These are phyloP conservation scores for Athelia sp. DNA, from an alignment of 1,284 basidiomycete species.

Conservation along the genomic window DNA sequence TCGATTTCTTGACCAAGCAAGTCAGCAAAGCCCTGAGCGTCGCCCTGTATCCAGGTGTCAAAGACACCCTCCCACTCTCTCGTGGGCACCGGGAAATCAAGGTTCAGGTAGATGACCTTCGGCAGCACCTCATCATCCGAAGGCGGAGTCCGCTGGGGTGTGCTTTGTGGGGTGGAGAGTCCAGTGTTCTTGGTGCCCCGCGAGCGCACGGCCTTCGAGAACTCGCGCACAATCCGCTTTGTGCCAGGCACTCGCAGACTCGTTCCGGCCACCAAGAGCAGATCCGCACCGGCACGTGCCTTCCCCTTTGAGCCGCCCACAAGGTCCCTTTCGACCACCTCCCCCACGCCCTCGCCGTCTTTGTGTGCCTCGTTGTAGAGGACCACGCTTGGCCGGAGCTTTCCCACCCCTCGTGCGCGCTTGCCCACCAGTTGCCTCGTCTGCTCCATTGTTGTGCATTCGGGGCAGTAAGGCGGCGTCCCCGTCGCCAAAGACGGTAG, in stretches of 20 bases:
- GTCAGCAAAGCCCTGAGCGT: conserved; percentile 76
- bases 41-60: conserved; percentile 88
- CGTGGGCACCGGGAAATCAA: conserved; percentile 84
- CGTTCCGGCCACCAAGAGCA: conserved; percentile 89
- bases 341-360: conserved; percentile 84
- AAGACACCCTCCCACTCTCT: conserved; percentile 90
- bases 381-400: conserved; percentile 83
- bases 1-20: conserved; percentile 52
- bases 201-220: conserved; percentile 74
- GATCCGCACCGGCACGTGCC: conserved; percentile 69
- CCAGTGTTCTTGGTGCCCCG: conserved; percentile 29
- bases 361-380: conserved; percentile 89
- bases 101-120: conserved; percentile 80
- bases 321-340: conserved; percentile 72
- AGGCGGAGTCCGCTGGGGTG: conserved; percentile 33
- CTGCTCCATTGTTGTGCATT: conserved; percentile 67
- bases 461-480: conserved; percentile 72
- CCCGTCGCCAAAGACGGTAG: conserved; percentile 53
- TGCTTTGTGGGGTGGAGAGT: conserved; percentile 35
- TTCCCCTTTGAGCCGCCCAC: conserved; percentile 63
- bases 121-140: conserved; percentile 48
- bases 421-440: conserved; percentile 75
- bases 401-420: conserved; percentile 77
- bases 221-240: conserved; percentile 89
- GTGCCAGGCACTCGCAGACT: conserved; percentile 89